These are phyloP conservation scores for Aspergillus homomorphus DNA, from an alignment of 495 filamentous ascomycete genomes.

Conservation along the genomic window DNA sequence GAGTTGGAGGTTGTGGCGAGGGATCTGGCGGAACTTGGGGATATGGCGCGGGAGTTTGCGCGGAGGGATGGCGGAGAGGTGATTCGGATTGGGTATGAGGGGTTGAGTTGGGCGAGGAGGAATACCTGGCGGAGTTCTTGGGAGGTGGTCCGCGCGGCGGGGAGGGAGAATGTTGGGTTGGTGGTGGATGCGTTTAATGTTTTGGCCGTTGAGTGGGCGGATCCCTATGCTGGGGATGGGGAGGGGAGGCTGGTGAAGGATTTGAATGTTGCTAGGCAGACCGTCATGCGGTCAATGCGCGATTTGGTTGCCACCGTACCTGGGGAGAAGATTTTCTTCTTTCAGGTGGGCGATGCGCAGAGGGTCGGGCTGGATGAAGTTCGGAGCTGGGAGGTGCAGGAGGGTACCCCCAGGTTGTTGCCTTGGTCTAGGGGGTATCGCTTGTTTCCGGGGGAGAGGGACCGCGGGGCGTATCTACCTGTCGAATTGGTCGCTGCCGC, in stretches of 20 bases:
- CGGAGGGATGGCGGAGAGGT: slow-evolving; percentile 28
- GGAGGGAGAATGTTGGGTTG: slow-evolving; percentile 59
- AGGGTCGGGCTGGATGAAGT: slow-evolving; percentile 42
- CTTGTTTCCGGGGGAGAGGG: slow-evolving; percentile 52
- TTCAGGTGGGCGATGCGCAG: slow-evolving; percentile 69
- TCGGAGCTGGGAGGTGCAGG: slow-evolving; percentile 20
- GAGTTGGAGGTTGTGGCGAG: slow-evolving; percentile 29
- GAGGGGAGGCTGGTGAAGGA: slow-evolving; percentile 28
- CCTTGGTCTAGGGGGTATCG: slow-evolving; percentile 41
- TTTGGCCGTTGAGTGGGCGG: slow-evolving; percentile 63
- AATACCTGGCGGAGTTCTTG: slow-evolving; percentile 61
- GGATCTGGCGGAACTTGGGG: slow-evolving; percentile 31
- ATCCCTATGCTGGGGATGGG: slow-evolving; percentile 45
- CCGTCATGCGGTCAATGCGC: slow-evolving; percentile 32
- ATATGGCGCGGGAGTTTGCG: slow-evolving; percentile 29
- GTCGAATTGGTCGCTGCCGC: slow-evolving; percentile 58
- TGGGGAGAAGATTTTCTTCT: slow-evolving; percentile 63
- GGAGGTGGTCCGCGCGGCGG: slow-evolving; percentile 54
- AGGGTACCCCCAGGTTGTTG: slow-evolving; percentile 21
- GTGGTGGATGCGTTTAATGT: slow-evolving; percentile 71
- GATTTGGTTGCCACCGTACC: slow-evolving; percentile 52
- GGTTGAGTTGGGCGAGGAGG: slow-evolving; percentile 59
- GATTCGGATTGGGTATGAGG: slow-evolving; percentile 34
- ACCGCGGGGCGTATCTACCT: slow-evolving; percentile 57
- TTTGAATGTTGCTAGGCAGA: slow-evolving; percentile 22